Evolutionary conservation across 2,329 filamentous ascomycete genomes (phyloP), one percentile per base, ranked within the genome.

Genomic region (Teratosphaeria gauchensis): DNA sequence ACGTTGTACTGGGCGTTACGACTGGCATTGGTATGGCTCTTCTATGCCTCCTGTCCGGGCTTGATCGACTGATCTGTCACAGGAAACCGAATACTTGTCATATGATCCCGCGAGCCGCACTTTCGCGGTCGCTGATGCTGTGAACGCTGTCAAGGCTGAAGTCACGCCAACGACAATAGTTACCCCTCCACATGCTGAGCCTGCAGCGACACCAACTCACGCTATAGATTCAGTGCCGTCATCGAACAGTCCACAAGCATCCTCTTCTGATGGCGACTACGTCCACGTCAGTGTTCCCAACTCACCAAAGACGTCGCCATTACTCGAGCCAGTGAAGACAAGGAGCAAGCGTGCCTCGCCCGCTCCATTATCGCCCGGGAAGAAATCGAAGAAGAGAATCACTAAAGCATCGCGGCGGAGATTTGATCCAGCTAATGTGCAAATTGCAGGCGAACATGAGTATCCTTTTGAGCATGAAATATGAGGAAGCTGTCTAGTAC

Each of bases 1-100:
- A 31, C 31, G 4, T 31, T 55, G 9, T 59, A 62, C 53, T 58
- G 56, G 24, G 60, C 51, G 6, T 33, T 62, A 28, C 51, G 60
- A 12, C 24, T 62, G 19, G 58, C 55, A 2, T 59, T 56, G n/a
- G 59, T 61, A 46, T 38, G 57, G 56, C 3, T 16, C 9, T 4
- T 19, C 11, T 24, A 46, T n/a, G 28, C 19, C 11, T 52, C 30
- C 5, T 21, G 3, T 14, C 16, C 11, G 28, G 21, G 14, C 16
- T 8, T 42, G 21, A 19, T 16, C 55, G 19, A 21, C 52, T 53
- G 8, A 53, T 2, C 4, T 53, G 52, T 53, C 32, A 31, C 24
- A 57, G 56, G 56, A 57, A 38, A 52, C 56, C 12, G 33, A 32
- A 1, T 53, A 53, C 30, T n/a, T 57, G 31, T 16, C 12, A n/a